Evolutionary conservation across 495 filamentous ascomycete genomes (phyloP), one percentile per base, ranked within the genome.

Genomic region (Viridothelium virens): DNA sequence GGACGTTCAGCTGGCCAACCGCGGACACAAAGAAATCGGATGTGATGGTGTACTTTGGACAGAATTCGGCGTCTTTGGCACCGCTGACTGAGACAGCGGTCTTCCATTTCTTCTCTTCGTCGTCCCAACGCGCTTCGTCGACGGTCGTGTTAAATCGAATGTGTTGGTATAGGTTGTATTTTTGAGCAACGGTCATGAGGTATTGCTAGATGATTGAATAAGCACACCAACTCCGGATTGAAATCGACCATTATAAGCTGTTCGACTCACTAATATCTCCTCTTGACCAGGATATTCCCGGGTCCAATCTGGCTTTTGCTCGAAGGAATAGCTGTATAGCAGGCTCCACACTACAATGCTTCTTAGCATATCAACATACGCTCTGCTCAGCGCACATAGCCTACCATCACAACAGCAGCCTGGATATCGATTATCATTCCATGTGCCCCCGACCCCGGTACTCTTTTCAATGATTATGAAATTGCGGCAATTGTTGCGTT

Each of bases 301-400:
- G 3, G 84, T 82, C 86, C 87, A 89, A 70, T 81, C 74, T 10
- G 84, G 77, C 37, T 86, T 86, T 12, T 86, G 85, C 38, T 86
- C 86, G 67, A 89, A 89, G 3, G 84, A 83, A 70, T 84, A 89
- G 66, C 84, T 87, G 73, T 89, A 90, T 11, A 84, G 69, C 1
- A 75, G 61, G 61, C 79, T 81, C 74, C 75, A 77, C 11, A 84
- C 53, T 59, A 36, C 3, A 14, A 33, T 3, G 36, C 25, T 79
- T 80, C 31, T 72, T 34, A 74, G 68, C 38, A 48, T 11, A 10
- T 59, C 3, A 10, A 59, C 5, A n/a, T 16, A 36, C 64, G 25
- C 41, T 37, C n/a, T 25, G 25, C 25, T 33, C 2, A 37, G 38
- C 59, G 1, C 14, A 63, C 14, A 14, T 10, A 16, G 5, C 11